Conservation (phyloP, 2,329 filamentous ascomycete genomes). For the Cercospora beticola region DNA sequence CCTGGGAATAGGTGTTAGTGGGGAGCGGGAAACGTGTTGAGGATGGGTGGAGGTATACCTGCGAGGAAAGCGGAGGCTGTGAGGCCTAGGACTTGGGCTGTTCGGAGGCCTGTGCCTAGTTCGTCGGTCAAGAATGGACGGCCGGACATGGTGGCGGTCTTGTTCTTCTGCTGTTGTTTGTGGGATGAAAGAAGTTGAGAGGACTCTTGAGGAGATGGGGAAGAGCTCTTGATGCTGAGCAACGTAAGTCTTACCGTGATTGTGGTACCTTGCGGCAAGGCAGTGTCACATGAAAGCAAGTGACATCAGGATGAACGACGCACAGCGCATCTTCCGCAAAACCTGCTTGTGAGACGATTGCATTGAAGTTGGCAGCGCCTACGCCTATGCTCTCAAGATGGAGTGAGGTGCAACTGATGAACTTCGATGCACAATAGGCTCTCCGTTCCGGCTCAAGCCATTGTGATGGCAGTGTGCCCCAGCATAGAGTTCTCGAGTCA, state of each 20-base stretch:
- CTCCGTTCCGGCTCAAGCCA: not conserved
- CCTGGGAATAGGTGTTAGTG: conserved; percentile 28
- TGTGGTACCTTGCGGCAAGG: not conserved
- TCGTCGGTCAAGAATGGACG: conserved; percentile 25
- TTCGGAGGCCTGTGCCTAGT: conserved; percentile 40
- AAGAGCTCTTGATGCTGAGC: not conserved
- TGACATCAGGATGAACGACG: conserved; percentile 6
- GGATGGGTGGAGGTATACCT: conserved; percentile 34
- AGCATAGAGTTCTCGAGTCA: not conserved
- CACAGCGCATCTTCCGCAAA: not conserved
- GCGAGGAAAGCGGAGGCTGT: conserved; percentile 50
- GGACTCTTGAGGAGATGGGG: not conserved
- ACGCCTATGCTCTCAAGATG: not conserved
- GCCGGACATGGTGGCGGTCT: conserved; percentile 18
- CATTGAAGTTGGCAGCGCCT: not conserved
- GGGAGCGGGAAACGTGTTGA: not conserved
- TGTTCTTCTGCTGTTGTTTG: not conserved
- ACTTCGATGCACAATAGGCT: not conserved
- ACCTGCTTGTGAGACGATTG: conserved; percentile 1
- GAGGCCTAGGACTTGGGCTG: conserved; percentile 53
- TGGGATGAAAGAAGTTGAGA: not conserved
- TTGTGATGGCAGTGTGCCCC: not conserved
- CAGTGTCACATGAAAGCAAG: conserved; percentile 5
- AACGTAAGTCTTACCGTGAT: conserved; percentile 3
- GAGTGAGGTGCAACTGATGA: not conserved